Conservation (phyloP, 805 yeast genomes). For the Helenozyma baotianmanensis region DNA sequence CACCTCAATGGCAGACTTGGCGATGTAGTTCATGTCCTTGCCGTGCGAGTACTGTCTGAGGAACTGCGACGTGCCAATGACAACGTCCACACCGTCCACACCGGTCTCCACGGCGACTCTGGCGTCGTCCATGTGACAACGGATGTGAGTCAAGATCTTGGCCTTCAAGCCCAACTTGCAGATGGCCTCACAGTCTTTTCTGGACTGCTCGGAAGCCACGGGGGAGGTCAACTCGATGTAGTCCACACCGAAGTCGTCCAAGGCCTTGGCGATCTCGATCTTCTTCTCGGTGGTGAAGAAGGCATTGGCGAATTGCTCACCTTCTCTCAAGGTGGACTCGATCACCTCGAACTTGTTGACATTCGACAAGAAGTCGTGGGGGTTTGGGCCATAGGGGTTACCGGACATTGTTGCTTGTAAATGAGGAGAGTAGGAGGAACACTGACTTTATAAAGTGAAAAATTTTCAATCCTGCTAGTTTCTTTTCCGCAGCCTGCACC, state of each 20-base stretch:
- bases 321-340: slow-evolving; percentile 58
- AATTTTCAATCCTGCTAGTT: slow-evolving; percentile 11
- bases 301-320: slow-evolving; percentile 63
- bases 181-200: slow-evolving; percentile 54
- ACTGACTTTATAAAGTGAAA: slow-evolving; percentile 12
- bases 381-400: slow-evolving; percentile 58
- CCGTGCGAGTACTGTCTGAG: slow-evolving; percentile 55
- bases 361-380: slow-evolving; percentile 52
- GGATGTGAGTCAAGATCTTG: slow-evolving; percentile 54
- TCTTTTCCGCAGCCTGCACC: slow-evolving; percentile 12
- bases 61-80: slow-evolving; percentile 56
- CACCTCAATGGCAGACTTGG: slow-evolving; percentile 53
- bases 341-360: slow-evolving; percentile 50
- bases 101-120: slow-evolving; percentile 58
- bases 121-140: slow-evolving; percentile 62
- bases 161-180: slow-evolving; percentile 57
- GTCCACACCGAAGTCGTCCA: slow-evolving; percentile 59
- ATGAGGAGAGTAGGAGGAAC: slow-evolving; percentile 1
- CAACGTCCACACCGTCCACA: slow-evolving; percentile 59
- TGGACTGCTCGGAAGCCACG: slow-evolving; percentile 54
- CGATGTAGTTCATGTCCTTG: slow-evolving; percentile 57
- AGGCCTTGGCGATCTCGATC: slow-evolving; percentile 55
- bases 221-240: slow-evolving; percentile 59
- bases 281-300: slow-evolving; percentile 54
- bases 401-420: slow-evolving; percentile 15